Conservation (phyloP, 1,284 basidiomycete genomes). For the Papiliotrema nemorosa region DNA sequence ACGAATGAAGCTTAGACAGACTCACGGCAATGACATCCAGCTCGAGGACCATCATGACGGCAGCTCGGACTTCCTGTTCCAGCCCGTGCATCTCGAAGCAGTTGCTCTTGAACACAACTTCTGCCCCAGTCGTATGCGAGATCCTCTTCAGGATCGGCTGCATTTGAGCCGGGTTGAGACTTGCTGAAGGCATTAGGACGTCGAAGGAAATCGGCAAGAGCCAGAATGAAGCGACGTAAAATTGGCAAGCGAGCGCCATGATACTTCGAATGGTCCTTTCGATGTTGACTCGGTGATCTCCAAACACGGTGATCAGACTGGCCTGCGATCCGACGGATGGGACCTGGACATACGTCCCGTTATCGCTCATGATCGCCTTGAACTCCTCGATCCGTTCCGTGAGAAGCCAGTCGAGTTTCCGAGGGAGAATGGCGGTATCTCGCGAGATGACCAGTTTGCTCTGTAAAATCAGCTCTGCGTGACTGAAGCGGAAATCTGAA, state of each 20-base stretch:
- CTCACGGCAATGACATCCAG: constrained; percentile 84
- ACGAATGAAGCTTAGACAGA: not conserved
- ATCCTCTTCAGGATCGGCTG: constrained; percentile 82
- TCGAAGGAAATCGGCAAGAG: constrained; percentile 91
- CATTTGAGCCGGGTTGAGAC: constrained; percentile 78
- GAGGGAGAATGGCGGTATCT: constrained; percentile 88
- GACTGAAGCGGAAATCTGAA: not conserved
- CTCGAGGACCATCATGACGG: constrained; percentile 81
- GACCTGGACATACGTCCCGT: constrained; percentile 92
- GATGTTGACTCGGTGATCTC: constrained; percentile 91
- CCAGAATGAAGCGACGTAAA: constrained; percentile 95
- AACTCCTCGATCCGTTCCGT: constrained; percentile 88
- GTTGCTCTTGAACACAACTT: constrained; percentile 95
- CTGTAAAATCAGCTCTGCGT: constrained; percentile 51
- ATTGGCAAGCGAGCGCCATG: constrained; percentile 96
- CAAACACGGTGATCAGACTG: constrained; percentile 88
- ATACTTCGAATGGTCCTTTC: constrained; percentile 91
- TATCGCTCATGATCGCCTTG: constrained; percentile 89
- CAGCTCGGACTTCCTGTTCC: constrained; percentile 84
- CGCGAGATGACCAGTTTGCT: constrained; percentile 86
- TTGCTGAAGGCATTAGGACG: constrained; percentile 70
- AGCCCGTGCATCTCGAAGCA: constrained; percentile 97
- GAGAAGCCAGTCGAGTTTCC: constrained; percentile 98
- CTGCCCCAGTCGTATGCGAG: constrained; percentile 81
- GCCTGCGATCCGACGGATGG: constrained; percentile 69